Conservation (phyloP, 148 eudicot genomes). For the Silene conica region DNA sequence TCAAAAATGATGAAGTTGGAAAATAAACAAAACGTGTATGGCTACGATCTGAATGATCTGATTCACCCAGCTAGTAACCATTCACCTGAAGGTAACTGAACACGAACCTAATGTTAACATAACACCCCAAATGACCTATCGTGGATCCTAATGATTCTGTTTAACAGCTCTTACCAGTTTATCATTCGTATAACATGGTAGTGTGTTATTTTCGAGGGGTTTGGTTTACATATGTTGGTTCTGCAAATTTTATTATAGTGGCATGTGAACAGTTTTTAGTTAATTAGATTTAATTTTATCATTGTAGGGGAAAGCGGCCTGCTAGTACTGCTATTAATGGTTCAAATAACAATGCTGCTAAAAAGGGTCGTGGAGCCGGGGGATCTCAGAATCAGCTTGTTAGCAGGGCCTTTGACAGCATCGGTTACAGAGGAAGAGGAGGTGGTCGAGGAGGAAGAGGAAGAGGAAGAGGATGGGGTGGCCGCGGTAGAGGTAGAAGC, state of each 20-base stretch:
- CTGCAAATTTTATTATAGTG: no score
- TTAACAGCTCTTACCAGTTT: no score
- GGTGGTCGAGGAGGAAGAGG: constrained; percentile 56
- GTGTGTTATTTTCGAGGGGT: not conserved
- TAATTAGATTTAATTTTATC: not conserved
- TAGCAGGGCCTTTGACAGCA: constrained; percentile 59
- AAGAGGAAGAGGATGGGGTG: constrained; percentile 54
- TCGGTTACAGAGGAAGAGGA: constrained; percentile 53
- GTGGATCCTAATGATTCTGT: no score
- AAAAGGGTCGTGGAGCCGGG: constrained; percentile 70
- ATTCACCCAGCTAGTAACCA: no score
- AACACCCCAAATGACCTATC: no score
- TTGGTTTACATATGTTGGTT: not conserved
- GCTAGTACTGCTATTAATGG: constrained; percentile 45
- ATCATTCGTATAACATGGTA: no score
- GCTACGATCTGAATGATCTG: no score
- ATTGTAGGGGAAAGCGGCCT: constrained; percentile 55
- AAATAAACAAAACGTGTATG: no score
- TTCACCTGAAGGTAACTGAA: no score
- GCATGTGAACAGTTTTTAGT: not conserved
- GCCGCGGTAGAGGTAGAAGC: constrained; percentile 74
- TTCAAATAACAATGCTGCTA: constrained; percentile 39
- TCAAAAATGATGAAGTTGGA: not conserved
- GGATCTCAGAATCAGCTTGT: constrained; percentile 61
- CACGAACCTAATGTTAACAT: no score